These are phyloP conservation scores for Gamsiella multidivaricata DNA, from an alignment of 192 early-diverging fungal species.

Conservation along the genomic window DNA sequence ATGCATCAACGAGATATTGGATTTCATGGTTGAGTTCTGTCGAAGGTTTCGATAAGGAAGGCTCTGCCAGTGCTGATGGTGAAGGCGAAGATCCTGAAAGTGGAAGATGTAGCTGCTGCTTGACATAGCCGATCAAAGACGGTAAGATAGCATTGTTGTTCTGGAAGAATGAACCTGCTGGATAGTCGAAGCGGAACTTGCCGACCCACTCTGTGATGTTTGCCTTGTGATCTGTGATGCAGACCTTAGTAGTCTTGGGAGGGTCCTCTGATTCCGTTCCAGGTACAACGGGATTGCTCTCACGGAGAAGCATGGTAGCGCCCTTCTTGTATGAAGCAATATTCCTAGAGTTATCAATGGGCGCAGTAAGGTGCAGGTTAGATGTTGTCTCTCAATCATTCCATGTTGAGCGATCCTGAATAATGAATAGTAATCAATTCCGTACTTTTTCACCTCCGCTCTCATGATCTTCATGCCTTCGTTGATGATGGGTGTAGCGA, in stretches of 20 bases:
- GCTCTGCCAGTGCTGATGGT: neutral
- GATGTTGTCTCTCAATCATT: too few relatives aligned
- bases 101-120: constrained; percentile 64
- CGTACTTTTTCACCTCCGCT: constrained; percentile 55
- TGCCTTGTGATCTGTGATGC: constrained; percentile 64
- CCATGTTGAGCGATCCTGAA: neutral
- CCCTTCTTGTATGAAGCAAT: constrained; percentile 67
- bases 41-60: neutral
- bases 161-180: constrained; percentile 76
- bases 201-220: constrained; percentile 67
- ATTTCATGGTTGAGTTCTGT: constrained; percentile 45
- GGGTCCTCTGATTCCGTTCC: constrained; percentile 31
- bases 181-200: constrained; percentile 68
- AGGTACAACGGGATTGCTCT: constrained; percentile 59
- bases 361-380: neutral
- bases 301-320: constrained; percentile 67
- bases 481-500: constrained; percentile 71
- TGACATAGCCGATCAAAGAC: constrained; percentile 68
- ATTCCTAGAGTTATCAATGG: constrained; percentile 40
- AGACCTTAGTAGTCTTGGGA: constrained; percentile 58
- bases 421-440: neutral
- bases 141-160: constrained; percentile 75
- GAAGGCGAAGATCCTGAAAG: constrained; percentile 11
- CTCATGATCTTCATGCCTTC: constrained; percentile 60
- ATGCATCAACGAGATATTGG: constrained; percentile 72